Evolutionary conservation across 495 filamentous ascomycete species (phyloP), one percentile per base, ranked within the genome.

Genomic region (Penicillium samsonianum): DNA sequence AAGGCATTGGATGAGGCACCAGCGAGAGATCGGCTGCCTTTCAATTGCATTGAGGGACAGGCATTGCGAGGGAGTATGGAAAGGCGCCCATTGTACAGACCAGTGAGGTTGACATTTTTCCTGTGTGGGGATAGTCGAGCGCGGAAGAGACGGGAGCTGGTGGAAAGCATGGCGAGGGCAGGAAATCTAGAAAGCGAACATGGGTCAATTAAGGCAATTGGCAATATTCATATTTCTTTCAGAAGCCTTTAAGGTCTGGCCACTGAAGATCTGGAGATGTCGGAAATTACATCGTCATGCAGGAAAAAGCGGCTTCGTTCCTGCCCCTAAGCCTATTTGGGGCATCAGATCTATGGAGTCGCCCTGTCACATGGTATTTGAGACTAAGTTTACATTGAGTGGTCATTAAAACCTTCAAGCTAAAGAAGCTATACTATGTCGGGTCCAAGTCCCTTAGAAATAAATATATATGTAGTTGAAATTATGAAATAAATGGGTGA

Each of bases 311-410:
- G 45, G 26, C 12, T n/a, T 17, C 1, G 31, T 35, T 35, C 28
- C 30, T 35, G 6, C 12, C 8, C 25, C 50, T 53, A 53, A 53
- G 50, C 38, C 50, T 53, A 53, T 41, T 53, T 43, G 26, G 50
- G 46, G 25, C 23, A 40, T 42, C 41, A 41, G 37, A 38, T 43
- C 28, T 25, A 41, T 57, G 8, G n/a, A 57, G n/a, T 12, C 1
- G 8, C 4, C 2, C 30, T 41, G 38, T 16, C 20, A 23, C n/a
- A n/a, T n/a, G n/a, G n/a, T n/a, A n/a, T n/a, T n/a, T n/a, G n/a
- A n/a, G n/a, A n/a, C n/a, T n/a, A n/a, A n/a, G n/a, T n/a, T n/a
- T n/a, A n/a, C n/a, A n/a, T n/a, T n/a, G n/a, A n/a, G n/a, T n/a
- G n/a, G n/a, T n/a, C n/a, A n/a, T n/a, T n/a, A n/a, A n/a, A 43